Evolutionary conservation across 257 asterid species (phyloP).

Genomic region (Lithospermum erythrorhizon): DNA sequence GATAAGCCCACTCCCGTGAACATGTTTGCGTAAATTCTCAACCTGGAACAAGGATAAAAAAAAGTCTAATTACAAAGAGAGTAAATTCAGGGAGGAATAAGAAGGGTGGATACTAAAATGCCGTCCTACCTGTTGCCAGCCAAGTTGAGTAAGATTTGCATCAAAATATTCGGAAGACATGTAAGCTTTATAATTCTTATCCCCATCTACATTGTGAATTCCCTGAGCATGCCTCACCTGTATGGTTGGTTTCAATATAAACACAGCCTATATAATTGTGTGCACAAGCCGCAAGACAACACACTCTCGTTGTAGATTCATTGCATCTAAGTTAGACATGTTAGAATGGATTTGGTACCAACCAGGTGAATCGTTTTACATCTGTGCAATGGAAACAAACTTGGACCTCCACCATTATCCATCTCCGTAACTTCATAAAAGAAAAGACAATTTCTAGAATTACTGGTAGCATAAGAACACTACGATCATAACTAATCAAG

Average conservation of each 20-base stretch:
- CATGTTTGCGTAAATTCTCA: conserved; percentile 78
- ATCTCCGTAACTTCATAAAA: conserved; percentile 30
- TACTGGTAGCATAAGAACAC: neutral
- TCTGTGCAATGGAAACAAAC: conserved; percentile 69
- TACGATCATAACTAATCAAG: neutral
- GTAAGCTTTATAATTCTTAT: conserved; percentile 58
- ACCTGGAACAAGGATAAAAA: conserved; percentile 47
- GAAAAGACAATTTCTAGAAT: conserved; percentile 1
- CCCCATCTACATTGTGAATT: conserved; percentile 80
- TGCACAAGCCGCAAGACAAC: conserved; percentile 35
- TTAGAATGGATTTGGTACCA: conserved; percentile 30
- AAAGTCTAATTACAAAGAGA: neutral
- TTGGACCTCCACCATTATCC: conserved; percentile 49
- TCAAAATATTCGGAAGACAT: conserved; percentile 80
- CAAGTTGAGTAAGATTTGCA: conserved; percentile 84
- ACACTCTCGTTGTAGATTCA: conserved; percentile 29
- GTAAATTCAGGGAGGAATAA: neutral
- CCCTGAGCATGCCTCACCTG: conserved; percentile 99
- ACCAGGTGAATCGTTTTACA: conserved; percentile 93
- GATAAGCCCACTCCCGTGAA: conserved; percentile 61
- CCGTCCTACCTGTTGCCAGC: conserved; percentile 75
- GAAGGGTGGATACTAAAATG: neutral
- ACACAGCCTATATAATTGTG: conserved; percentile 28
- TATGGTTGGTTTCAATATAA: conserved; percentile 31
- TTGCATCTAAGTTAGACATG: conserved; percentile 26